These are phyloP conservation scores for Megacollybia platyphylla DNA, from an alignment of 1,284 basidiomycete species.

Conservation along the genomic window DNA sequence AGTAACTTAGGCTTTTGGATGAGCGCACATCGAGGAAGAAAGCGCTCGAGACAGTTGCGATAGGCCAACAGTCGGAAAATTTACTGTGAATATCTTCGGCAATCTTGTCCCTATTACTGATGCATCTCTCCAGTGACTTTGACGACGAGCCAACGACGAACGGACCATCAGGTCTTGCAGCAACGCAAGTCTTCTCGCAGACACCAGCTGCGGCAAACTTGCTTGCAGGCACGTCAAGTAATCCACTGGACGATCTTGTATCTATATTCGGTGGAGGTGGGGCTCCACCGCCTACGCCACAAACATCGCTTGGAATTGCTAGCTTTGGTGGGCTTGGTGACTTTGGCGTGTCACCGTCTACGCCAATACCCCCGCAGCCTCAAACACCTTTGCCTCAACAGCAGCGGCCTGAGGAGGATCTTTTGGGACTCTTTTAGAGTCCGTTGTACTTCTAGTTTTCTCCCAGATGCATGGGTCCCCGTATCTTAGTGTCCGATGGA, in stretches of 20 bases:
- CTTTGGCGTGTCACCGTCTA: conserved; percentile 10
- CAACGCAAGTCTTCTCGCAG: conserved; percentile 56
- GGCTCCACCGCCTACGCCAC: conserved; percentile 12
- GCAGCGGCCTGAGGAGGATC: conserved; percentile 19
- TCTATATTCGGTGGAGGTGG: conserved; percentile 61
- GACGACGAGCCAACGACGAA: conserved; percentile 58
- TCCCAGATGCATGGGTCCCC: too few species aligned
- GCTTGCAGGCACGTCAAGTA: conserved; percentile 60
- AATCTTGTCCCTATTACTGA: conserved; percentile 3
- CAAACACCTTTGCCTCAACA: conserved; percentile 10
- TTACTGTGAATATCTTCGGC: conserved; percentile 38
- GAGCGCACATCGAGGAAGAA: conserved; percentile 68
- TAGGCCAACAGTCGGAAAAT: conserved; percentile 88
- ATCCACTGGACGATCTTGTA: conserved; percentile 85
- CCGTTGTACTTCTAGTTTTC: too few species aligned
- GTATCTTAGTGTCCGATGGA: too few species aligned
- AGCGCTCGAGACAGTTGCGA: conserved; percentile 80
- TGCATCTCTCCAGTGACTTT: conserved; percentile 44
- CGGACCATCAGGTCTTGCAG: conserved; percentile 59
- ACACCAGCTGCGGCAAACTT: conserved; percentile 63
- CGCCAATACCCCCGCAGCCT: conserved; percentile 9
- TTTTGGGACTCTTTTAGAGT: conserved; percentile 32
- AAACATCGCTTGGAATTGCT: conserved; percentile 9
- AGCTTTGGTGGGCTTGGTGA: conserved; percentile 9
- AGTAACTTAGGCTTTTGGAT: conserved; percentile 28